Evolutionary conservation across 306 rosid genomes (phyloP).

Genomic region (Crotalaria pallida): DNA sequence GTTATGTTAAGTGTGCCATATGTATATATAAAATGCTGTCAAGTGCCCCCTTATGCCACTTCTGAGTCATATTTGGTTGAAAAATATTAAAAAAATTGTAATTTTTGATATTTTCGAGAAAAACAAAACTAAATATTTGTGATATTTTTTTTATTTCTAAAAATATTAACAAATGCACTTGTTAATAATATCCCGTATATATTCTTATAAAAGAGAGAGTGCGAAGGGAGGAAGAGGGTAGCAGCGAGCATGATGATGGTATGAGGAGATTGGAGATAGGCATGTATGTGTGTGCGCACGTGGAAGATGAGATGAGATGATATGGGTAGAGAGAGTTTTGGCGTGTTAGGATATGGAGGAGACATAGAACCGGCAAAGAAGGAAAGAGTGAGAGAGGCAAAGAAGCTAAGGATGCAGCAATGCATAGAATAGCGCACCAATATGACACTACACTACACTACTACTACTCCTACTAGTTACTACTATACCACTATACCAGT

Average conservation of each 20-base stretch:
- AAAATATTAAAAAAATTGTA: too few relatives aligned
- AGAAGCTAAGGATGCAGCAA: constrained; percentile 23
- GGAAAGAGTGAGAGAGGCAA: constrained; percentile 34
- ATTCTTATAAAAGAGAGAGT: not conserved
- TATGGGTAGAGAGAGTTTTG: constrained; percentile 34
- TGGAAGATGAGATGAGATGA: constrained; percentile 24
- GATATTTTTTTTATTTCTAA: too few relatives aligned
- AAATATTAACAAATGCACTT: too few relatives aligned
- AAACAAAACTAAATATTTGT: too few relatives aligned
- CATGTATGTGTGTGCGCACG: constrained; percentile 14
- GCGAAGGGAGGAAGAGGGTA: not conserved
- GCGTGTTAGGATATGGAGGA: constrained; percentile 50
- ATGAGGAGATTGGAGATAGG: not conserved
- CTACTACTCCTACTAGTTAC: constrained; percentile 17
- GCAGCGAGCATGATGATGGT: not conserved
- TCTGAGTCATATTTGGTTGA: too few relatives aligned
- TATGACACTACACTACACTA: constrained; percentile 9
- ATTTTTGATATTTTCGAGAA: too few relatives aligned
- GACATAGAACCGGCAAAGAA: constrained; percentile 72
- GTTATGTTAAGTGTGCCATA: not conserved
- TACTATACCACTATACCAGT: not conserved
- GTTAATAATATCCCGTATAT: too few relatives aligned
- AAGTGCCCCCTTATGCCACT: too few relatives aligned
- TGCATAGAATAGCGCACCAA: constrained; percentile 62
- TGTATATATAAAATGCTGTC: too few relatives aligned